phyloP scores from a whole-genome alignment of 345 rosid genomes.

The Murraya paniculata region DNA sequence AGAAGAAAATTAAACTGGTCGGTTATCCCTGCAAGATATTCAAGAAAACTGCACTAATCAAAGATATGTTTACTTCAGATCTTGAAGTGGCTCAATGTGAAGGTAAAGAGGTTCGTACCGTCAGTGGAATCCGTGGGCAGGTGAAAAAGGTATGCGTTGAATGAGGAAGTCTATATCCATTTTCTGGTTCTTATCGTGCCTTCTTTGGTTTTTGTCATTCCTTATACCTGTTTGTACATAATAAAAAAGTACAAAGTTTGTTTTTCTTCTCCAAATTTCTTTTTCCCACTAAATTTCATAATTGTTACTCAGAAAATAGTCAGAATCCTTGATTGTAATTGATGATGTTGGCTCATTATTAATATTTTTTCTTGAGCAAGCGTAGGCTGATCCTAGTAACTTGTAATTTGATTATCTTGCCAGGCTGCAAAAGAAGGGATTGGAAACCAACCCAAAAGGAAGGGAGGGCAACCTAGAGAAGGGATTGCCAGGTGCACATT shows the following conservation, averaged over 20 bases:
- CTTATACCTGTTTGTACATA: not conserved
- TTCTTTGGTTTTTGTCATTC: not conserved
- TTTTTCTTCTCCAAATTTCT: not conserved
- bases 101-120: constrained; percentile 81
- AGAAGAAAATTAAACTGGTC: constrained; percentile 83
- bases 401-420: not conserved
- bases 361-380: not conserved
- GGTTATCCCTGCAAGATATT: constrained; percentile 88
- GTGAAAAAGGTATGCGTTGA: constrained; percentile 68
- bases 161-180: not conserved
- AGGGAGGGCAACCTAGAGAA: constrained; percentile 62
- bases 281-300: not conserved
- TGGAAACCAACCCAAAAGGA: constrained; percentile 58
- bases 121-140: constrained; percentile 93
- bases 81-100: constrained; percentile 86
- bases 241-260: not conserved
- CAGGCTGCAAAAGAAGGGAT: constrained; percentile 89
- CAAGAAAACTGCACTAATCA: constrained; percentile 88
- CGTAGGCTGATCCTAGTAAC: not conserved
- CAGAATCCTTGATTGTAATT: not conserved
- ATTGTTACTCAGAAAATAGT: not conserved
- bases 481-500: constrained; percentile 95
- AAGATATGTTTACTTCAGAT: constrained; percentile 93
- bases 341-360: not conserved
- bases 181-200: not conserved